Conservation (phyloP, 129 eudicot genomes). For the Oenanthe sinensis region DNA sequence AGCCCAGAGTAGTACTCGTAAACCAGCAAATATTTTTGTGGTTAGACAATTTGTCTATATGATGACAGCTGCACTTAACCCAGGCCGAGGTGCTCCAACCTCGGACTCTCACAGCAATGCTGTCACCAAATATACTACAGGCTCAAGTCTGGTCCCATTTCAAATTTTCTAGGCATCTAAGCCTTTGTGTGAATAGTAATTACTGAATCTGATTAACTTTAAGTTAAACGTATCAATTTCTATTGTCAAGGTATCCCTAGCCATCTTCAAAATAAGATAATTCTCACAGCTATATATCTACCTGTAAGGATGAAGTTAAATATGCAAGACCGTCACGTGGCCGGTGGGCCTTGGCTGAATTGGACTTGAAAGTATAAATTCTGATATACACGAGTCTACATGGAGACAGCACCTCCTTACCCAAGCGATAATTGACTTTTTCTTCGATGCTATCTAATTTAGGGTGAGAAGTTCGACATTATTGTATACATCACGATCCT, state of each 20-base stretch:
- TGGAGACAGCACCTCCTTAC: not conserved
- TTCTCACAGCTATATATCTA: not conserved
- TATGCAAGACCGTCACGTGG: not conserved
- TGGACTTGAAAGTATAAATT: not conserved
- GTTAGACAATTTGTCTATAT: not conserved
- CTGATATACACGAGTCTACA: not conserved
- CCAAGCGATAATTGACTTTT: not conserved
- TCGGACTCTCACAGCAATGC: not conserved
- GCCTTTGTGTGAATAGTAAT: not conserved
- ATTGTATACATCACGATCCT: not conserved
- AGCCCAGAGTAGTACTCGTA: not conserved
- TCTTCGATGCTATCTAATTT: not conserved
- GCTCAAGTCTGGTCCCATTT: not conserved
- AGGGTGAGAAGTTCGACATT: not conserved
- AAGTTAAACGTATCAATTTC: not conserved
- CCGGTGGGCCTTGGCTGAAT: not conserved
- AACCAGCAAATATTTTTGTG: not conserved
- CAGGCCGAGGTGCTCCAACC: not conserved
- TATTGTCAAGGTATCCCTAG: not conserved
- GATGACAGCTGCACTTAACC: not conserved
- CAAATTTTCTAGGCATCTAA: not conserved
- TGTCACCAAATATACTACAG: not conserved
- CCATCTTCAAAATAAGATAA: not conserved
- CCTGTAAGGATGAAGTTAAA: not conserved
- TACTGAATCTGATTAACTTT: not conserved